Conservation (phyloP, 73 alveolate genomes). For the Tetrahymena malaccensis region DNA sequence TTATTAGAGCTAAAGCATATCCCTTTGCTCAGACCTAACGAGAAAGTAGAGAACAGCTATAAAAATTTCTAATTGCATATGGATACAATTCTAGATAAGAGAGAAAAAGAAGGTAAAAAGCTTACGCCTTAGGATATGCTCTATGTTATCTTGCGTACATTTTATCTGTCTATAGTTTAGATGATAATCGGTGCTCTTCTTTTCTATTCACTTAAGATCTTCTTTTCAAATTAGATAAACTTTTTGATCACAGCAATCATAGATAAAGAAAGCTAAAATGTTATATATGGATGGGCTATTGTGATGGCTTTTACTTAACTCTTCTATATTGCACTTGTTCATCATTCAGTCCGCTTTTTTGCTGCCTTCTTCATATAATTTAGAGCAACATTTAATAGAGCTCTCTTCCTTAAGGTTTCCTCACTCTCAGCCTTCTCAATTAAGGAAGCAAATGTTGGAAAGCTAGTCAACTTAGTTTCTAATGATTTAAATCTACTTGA, state of each 20-base stretch:
- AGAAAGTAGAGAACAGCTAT: not conserved
- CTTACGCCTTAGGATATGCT: not conserved
- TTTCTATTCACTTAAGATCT: not conserved
- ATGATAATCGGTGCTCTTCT: not conserved
- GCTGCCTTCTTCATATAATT: not conserved
- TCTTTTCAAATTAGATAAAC: not conserved
- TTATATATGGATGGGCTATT: not conserved
- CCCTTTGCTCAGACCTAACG: not conserved
- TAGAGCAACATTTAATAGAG: not conserved
- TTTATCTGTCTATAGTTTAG: not conserved
- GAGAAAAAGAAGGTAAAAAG: not conserved
- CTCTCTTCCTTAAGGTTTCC: not conserved
- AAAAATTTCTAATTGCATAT: not conserved
- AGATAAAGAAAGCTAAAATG: not conserved
- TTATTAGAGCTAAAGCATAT: not conserved
- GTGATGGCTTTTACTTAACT: not conserved
- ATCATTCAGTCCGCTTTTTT: not conserved
- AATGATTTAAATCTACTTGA: constrained; percentile 17
- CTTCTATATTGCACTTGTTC: not conserved
- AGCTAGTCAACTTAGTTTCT: constrained; percentile 8
- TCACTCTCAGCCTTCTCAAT: not conserved
- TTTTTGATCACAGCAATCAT: not conserved
- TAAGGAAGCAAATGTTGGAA: constrained; percentile 35
- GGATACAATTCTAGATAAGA: not conserved
- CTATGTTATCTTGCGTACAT: not conserved